These are phyloP conservation scores for Amauroascus niger DNA, from an alignment of 2,329 filamentous ascomycete genomes.

Conservation along the genomic window DNA sequence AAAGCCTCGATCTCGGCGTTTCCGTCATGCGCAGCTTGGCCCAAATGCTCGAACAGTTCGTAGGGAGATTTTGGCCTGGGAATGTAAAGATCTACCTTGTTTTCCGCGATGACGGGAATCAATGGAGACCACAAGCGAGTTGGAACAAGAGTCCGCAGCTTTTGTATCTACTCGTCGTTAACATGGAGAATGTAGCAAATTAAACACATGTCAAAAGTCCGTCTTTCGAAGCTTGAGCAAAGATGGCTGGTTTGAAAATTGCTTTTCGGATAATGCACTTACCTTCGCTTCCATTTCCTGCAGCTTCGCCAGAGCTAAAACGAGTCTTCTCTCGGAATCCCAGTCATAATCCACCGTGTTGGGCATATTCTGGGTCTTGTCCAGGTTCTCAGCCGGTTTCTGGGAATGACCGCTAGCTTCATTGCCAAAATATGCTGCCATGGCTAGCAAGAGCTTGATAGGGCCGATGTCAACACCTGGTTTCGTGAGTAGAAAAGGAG, in stretches of 20 bases:
- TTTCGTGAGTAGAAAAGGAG: too few relatives aligned
- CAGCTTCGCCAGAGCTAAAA: slow-evolving; percentile 33
- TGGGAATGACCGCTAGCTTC: neutral
- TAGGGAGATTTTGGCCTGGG: slow-evolving; percentile 27
- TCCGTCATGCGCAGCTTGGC: slow-evolving; percentile 28
- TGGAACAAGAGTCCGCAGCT: slow-evolving; percentile 35
- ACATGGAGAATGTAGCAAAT: neutral
- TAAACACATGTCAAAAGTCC: too few relatives aligned
- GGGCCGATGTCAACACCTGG: too few relatives aligned
- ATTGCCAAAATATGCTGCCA: neutral
- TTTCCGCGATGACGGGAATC: slow-evolving; percentile 29
- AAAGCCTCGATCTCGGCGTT: slow-evolving; percentile 32
- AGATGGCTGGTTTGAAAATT: too few relatives aligned
- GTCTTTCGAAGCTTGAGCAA: too few relatives aligned
- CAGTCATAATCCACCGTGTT: slow-evolving; percentile 15
- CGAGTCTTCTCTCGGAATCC: slow-evolving; percentile 31
- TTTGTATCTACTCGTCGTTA: slow-evolving; percentile 29
- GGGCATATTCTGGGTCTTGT: neutral
- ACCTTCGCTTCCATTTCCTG: slow-evolving; percentile 29
- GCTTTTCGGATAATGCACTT: too few relatives aligned
- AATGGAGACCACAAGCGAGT: slow-evolving; percentile 34
- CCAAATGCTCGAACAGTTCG: slow-evolving; percentile 28
- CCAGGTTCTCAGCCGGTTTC: neutral
- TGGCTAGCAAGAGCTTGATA: neutral
- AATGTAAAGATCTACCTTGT: slow-evolving; percentile 13